Evolutionary conservation across 2,329 filamentous ascomycete genomes (phyloP).

Genomic region (Myriosclerotinia duriaeana): DNA sequence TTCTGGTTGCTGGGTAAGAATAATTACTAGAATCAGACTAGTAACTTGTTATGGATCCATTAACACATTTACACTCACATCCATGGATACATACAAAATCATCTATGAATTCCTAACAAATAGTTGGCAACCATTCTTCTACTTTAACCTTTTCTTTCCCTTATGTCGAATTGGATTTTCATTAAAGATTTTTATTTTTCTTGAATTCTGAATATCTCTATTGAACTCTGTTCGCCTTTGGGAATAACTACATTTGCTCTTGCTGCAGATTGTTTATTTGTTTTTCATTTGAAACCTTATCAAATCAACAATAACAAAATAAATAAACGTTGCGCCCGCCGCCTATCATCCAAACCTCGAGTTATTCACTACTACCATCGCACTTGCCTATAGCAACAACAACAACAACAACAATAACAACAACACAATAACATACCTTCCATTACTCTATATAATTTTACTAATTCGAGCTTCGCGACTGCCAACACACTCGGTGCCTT

Average conservation of each 20-base stretch:
- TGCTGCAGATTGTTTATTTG: background rate
- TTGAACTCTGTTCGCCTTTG: background rate
- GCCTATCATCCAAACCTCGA: too few species aligned
- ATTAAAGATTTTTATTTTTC: constrained; percentile 5
- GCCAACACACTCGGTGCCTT: constrained; percentile 8
- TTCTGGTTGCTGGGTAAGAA: constrained; percentile 21
- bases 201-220: background rate
- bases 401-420: background rate
- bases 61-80: background rate
- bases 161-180: background rate
- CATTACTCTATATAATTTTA: background rate
- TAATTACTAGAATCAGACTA: constrained; percentile 23
- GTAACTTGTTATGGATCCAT: constrained; percentile 21
- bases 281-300: background rate
- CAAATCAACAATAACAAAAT: constrained; percentile 15
- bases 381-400: background rate
- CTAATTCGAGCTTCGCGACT: constrained; percentile 13
- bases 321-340: background rate
- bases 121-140: constrained; percentile 2
- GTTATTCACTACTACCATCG: too few species aligned
- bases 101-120: constrained; percentile 5
- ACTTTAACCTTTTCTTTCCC: background rate
- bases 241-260: background rate
- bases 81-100: constrained; percentile 6
- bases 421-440: constrained; percentile 4